Base-by-base conservation (phyloP, 108 stramenopile genomes). In the Skeletonema potamos region DNA sequence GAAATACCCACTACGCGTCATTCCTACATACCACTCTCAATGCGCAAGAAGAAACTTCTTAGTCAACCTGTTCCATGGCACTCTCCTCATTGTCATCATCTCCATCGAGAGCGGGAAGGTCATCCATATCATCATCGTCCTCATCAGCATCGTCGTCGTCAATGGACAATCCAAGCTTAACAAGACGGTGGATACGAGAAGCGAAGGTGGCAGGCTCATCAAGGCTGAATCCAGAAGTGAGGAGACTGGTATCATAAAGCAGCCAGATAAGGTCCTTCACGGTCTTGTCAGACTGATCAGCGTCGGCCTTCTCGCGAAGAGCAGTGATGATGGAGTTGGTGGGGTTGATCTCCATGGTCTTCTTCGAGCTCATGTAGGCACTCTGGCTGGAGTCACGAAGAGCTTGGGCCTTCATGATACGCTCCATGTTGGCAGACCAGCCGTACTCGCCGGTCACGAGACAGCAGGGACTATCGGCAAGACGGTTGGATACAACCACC, bases 401-500 rank as follows among this genome's bases (percentile, higher is more conserved):
- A 30, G 99, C 98, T 89, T 99, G 99, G 8, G 99, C 99, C 87
- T 99, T 99, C 99, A 99, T 99, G 86, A 99, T 99, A 77, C 98
- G 97, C 87, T 99, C 99, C 99, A 99, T 99, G 90, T 99, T 99
- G 72, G 99, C 99, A 62, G 96, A 93, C 99, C 99, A 99, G 62
- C 99, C 99, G 81, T 97, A 99, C 84, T 99, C 99, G 24, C 99
- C 99, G 24, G 99, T 99, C 9, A 99, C 98, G 30, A 99, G 95
- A 56, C 91, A 91, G 86, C 99, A 99, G 34, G 99, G 99, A 54
- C 96, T 96, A 77, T 99, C 96, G 13, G 95, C 97, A 32, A 99
- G 96, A 83, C 99, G 97, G 89, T 94, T 95, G 41, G 97, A 98
- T 20, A 98, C 97, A 70, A 97, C 94, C 46, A 99, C 99, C 97